phyloP scores from a whole-genome alignment of 176 grass and related monocot genomes.

The Tuctoria greenei region DNA sequence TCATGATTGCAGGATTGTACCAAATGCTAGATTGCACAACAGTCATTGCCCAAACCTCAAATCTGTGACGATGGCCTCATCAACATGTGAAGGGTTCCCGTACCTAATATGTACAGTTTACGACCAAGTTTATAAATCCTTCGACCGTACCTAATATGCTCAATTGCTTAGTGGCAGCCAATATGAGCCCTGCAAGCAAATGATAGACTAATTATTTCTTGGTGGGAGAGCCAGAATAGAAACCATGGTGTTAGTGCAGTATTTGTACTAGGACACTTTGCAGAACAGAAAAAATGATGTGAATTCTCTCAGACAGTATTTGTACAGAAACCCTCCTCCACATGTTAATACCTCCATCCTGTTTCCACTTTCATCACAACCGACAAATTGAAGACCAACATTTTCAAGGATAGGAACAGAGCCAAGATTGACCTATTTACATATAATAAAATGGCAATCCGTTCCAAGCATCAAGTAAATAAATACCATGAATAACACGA shows the following conservation, averaged over 20 bases:
- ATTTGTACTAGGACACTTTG: not conserved
- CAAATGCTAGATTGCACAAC: no score
- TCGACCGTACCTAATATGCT: no score
- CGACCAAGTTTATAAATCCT: no score
- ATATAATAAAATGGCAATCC: conserved; percentile 13
- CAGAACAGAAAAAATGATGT: not conserved
- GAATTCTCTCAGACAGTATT: not conserved
- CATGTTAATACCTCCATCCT: conserved; percentile 85
- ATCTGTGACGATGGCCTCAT: no score
- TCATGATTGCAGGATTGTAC: no score
- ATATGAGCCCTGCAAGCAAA: conserved; percentile 73
- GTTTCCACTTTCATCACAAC: conserved; percentile 83
- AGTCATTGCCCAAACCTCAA: no score
- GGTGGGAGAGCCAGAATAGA: not conserved
- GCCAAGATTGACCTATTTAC: conserved; percentile 73
- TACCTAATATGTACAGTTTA: no score
- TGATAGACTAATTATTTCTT: not conserved
- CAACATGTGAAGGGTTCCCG: no score
- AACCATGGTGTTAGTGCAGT: not conserved
- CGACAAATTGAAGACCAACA: conserved; percentile 77
- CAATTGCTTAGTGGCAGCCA: conserved; percentile 72
- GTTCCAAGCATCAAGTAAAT: not conserved
- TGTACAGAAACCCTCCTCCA: no score
- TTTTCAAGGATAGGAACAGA: conserved; percentile 75
- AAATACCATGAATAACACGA: not conserved